A percentile compares a stretch with the other conserved stretches of the same genome.
These are phyloP conservation scores for Monosporascus sp. DNA, from an alignment of 2,329 filamentous ascomycete genomes.

Conservation along the genomic window DNA sequence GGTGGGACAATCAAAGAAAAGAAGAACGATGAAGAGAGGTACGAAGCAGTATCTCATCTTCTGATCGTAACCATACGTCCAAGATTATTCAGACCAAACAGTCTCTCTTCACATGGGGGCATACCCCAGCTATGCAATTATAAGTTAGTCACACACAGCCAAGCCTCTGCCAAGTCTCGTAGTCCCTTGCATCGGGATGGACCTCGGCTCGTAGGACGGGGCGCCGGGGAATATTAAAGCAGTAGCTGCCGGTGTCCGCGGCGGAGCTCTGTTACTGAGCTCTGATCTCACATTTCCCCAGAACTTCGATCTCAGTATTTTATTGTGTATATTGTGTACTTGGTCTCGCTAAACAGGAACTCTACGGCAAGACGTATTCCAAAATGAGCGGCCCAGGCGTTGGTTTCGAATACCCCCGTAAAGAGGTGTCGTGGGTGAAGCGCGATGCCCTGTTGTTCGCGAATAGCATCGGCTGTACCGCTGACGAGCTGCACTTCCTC, in stretches of 20 bases:
- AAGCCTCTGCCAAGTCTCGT: too few species aligned
- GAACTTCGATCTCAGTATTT: not conserved
- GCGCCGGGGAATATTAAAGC: not conserved
- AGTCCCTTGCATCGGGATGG: not conserved
- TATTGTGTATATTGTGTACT: not conserved
- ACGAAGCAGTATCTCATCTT: too few species aligned
- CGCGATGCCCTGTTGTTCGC: slow-evolving; percentile 87
- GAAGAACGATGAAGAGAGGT: too few species aligned
- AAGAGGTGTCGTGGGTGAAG: slow-evolving; percentile 79
- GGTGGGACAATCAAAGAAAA: too few species aligned
- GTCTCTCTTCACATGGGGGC: too few species aligned
- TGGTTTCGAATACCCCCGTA: slow-evolving; percentile 74
- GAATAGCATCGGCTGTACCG: slow-evolving; percentile 76
- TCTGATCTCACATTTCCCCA: not conserved
- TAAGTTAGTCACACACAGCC: too few species aligned
- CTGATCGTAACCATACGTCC: too few species aligned
- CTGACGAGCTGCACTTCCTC: slow-evolving; percentile 88
- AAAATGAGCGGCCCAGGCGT: slow-evolving; percentile 49
- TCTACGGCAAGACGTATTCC: slow-evolving; percentile 1
- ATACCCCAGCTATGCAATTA: too few species aligned
- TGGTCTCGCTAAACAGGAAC: not conserved
- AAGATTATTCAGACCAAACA: too few species aligned
- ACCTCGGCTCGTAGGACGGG: not conserved
- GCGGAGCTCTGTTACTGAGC: not conserved
- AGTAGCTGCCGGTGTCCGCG: not conserved